A percentile compares a stretch with the other conserved stretches of the same genome.
Conservation (phyloP, 139 green algal species). For the Pleodorina starrii region DNA sequence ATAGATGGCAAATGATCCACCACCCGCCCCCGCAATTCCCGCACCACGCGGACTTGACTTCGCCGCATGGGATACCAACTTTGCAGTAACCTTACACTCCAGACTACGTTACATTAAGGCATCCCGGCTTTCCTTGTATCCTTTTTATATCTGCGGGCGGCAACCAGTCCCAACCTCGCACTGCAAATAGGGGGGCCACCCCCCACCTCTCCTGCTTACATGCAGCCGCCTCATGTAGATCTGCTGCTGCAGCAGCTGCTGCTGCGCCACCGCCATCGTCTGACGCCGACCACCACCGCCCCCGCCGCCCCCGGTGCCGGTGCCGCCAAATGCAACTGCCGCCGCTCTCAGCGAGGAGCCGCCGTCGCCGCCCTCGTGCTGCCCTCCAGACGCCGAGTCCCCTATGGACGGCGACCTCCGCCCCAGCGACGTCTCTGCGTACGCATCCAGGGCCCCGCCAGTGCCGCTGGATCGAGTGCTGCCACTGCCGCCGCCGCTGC, state of each 20-base stretch:
- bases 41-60: no score
- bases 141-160: no score
- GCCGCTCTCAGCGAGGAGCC: not conserved
- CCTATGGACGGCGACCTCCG: no score
- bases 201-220: no score
- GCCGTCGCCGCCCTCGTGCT: not conserved
- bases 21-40: no score
- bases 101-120: no score
- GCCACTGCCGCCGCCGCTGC: not conserved
- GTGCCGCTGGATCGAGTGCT: not conserved
- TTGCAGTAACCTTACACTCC: no score
- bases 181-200: no score
- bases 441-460: not conserved
- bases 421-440: not conserved
- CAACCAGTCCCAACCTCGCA: no score
- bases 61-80: no score
- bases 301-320: not conserved
- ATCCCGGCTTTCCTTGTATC: no score
- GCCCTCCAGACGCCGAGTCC: not conserved
- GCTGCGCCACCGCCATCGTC: not conserved
- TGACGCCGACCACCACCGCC: not conserved
- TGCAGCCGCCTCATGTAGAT: slow-evolving; percentile 3
- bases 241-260: not conserved
- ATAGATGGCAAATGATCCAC: no score
- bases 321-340: not conserved